A percentile compares a stretch with the other conserved stretches of the same genome.
phyloP scores from a whole-genome alignment of 2,329 filamentous ascomycete genomes.

The Endothia cerciana region DNA sequence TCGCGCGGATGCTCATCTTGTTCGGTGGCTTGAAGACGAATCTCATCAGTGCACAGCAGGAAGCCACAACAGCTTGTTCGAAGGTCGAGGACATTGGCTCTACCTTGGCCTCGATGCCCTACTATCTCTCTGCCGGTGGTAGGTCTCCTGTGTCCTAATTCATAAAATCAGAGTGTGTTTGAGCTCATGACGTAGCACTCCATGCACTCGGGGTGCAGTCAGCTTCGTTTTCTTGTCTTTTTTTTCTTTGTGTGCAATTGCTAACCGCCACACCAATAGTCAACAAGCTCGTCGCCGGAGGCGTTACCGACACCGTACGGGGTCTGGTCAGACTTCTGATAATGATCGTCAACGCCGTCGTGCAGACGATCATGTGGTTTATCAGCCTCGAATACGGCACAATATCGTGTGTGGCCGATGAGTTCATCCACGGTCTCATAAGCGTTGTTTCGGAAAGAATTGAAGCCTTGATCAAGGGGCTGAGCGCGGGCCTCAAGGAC shows the following conservation, averaged over 20 bases:
- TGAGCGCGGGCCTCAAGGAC: constrained; percentile 55
- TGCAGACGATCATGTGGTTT: constrained; percentile 87
- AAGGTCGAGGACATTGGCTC: constrained; percentile 93
- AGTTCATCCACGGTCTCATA: constrained; percentile 79
- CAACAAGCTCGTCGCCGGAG: constrained; percentile 80
- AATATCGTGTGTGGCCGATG: constrained; percentile 85
- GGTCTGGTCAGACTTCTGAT: constrained; percentile 79
- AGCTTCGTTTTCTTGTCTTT: too few species aligned
- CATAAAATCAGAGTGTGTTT: too few species aligned
- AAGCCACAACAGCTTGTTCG: constrained; percentile 87
- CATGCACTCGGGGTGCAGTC: neutral
- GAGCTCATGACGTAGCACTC: too few species aligned
- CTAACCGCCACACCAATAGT: constrained; percentile 45
- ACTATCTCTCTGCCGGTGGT: constrained; percentile 80
- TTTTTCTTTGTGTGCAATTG: neutral
- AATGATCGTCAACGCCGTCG: constrained; percentile 79
- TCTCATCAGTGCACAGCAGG: constrained; percentile 73
- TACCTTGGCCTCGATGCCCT: constrained; percentile 96
- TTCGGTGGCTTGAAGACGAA: constrained; percentile 73
- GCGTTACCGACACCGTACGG: constrained; percentile 79
- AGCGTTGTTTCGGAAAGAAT: constrained; percentile 61
- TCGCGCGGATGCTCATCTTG: constrained; percentile 79
- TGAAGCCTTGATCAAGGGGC: constrained; percentile 47
- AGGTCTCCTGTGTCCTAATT: neutral
- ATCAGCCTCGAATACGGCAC: constrained; percentile 91